Percentiles rank a stretch among this genome's conserved stretches.
phyloP scores from a whole-genome alignment of 176 grass and related monocot genomes.

The Hordeum vulgare region DNA sequence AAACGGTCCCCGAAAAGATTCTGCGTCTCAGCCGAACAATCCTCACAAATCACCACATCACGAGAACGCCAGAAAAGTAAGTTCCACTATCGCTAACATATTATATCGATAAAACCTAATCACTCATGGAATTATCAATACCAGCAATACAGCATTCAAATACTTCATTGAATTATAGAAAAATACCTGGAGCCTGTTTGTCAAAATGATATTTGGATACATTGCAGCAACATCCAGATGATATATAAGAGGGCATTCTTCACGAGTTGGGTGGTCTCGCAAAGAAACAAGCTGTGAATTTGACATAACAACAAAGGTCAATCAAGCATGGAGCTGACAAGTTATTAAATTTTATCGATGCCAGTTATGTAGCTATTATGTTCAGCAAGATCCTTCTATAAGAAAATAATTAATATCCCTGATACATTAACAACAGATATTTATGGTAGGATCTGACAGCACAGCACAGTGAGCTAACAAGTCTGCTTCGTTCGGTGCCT shows the following conservation, averaged over 20 bases:
- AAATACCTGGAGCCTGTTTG: slow-evolving; percentile 93
- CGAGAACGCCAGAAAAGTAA: not conserved
- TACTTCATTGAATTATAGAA: slow-evolving; percentile 9
- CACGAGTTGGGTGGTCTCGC: slow-evolving; percentile 72
- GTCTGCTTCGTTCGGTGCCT: not conserved
- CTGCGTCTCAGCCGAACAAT: not conserved
- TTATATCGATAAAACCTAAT: slow-evolving; percentile 1
- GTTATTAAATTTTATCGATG: not conserved
- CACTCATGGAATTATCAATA: slow-evolving; percentile 18
- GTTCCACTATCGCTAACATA: not conserved
- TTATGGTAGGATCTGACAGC: not conserved
- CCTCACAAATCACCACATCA: not conserved
- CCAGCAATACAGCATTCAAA: slow-evolving; percentile 1
- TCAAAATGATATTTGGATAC: slow-evolving; percentile 99
- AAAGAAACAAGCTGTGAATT: slow-evolving; percentile 79
- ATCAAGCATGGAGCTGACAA: slow-evolving; percentile 20
- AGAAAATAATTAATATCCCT: not conserved
- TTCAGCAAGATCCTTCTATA: not conserved
- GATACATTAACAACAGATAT: slow-evolving; percentile 15
- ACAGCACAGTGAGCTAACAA: not conserved
- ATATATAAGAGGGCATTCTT: slow-evolving; percentile 96
- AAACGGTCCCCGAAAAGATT: slow-evolving; percentile 4
- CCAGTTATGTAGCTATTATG: slow-evolving; percentile 6
- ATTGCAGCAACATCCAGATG: slow-evolving; percentile 99
- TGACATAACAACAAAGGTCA: slow-evolving; percentile 20